Evolutionary conservation across 2,329 filamentous ascomycete species (phyloP), one percentile per base, ranked within the genome.

Genomic region (Diaporthe sp.): DNA sequence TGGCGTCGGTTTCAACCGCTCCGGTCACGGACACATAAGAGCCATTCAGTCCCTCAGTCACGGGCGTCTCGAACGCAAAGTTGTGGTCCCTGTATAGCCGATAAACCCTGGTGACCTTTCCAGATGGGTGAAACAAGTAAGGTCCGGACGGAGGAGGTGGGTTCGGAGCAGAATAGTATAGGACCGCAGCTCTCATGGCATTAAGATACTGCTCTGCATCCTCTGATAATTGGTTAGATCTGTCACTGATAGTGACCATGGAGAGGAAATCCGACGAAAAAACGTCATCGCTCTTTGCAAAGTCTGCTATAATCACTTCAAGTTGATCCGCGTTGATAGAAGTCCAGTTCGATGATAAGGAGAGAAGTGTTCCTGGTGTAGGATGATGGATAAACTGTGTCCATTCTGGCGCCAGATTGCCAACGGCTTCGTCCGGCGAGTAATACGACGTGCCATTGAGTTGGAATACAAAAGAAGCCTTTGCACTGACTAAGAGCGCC

Each of bases 81-180:
- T 61, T 42, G 6, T 61, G 2, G 57, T 61, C 57, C 9, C 57
- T 39, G 57, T 61, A 61, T 25, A 61, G 34, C 34, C 57, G 57
- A 61, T 61, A 61, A 25, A 61, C 34, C 57, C 22, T 42, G 22
- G 34, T 61, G 57, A 61, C 42, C 57, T 61, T 61, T 61, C 57
- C 57, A 25, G 34, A 61, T 17, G 57, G 57, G 34, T 61, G 34
- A 10, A 61, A 61, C 34, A 61, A 42, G 37, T 61, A 61, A 12
- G 57, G 57, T 25, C 57, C 57, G 22, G 34, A 61, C 12, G 34
- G 57, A 42, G 13, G 57, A 5, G 12, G 4, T 42, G 17, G 12
- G 12, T 28, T 15, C 19, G 4, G 22, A 25, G 7, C 57, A 61
- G 22, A 61, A 10, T 42, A 42, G 12, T 42, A 25, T 42, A 61